Percentiles rank a stretch among this genome's conserved stretches.
These are phyloP conservation scores for Simplicillium sp. DNA, from an alignment of 2,329 filamentous ascomycete species.

Conservation along the genomic window DNA sequence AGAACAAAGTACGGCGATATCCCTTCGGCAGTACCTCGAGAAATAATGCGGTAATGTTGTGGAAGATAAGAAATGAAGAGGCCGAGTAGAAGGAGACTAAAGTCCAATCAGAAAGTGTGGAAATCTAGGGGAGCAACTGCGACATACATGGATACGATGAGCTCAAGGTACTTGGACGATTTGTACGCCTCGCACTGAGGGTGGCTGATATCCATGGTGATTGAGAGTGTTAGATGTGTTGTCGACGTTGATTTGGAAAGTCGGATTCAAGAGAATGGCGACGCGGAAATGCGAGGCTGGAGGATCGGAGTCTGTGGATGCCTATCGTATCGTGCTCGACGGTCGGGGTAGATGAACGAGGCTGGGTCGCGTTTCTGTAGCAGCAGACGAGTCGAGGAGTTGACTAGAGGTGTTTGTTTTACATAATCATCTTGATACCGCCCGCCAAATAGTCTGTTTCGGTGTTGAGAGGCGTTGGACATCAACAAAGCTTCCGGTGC, in stretches of 20 bases:
- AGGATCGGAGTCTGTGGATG: too few relatives aligned
- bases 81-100: slow-evolving; percentile 68
- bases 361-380: too few relatives aligned
- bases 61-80: slow-evolving; percentile 90
- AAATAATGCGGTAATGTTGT: slow-evolving; percentile 87
- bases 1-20: slow-evolving; percentile 94
- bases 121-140: neutral
- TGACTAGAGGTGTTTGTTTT: too few relatives aligned
- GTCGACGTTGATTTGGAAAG: slow-evolving; percentile 4
- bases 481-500: too few relatives aligned
- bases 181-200: slow-evolving; percentile 39
- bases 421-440: too few relatives aligned
- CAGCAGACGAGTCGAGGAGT: too few relatives aligned
- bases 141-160: slow-evolving; percentile 46
- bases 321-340: too few relatives aligned
- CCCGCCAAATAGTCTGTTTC: too few relatives aligned
- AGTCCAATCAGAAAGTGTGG: neutral
- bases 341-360: too few relatives aligned
- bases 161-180: slow-evolving; percentile 42
- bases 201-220: slow-evolving; percentile 9
- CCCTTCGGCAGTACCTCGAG: slow-evolving; percentile 77
- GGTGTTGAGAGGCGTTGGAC: too few relatives aligned
- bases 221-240: neutral
- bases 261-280: neutral
- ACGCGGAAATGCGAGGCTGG: too few relatives aligned